Evolutionary conservation across 2,329 filamentous ascomycete species (phyloP), one percentile per base, ranked within the genome.

Genomic region (Fusarium circinatum): DNA sequence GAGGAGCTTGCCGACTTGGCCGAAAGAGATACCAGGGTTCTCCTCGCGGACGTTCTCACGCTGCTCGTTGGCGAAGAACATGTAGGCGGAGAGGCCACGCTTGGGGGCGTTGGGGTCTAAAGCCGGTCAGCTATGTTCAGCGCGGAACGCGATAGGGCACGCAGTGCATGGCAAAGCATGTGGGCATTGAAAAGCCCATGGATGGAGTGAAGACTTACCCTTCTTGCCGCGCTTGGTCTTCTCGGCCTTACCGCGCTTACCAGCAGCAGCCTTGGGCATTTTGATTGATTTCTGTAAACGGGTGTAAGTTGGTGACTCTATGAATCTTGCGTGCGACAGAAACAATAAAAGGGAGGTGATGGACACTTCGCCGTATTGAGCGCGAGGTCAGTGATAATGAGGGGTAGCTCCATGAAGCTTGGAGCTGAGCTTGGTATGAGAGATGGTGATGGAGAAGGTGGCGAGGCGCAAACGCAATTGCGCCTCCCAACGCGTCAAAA

Each of bases 21-120:
- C 96, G 86, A 99, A 99, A 79, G 93, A 93, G 87, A 98, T 98
- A 80, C 95, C 96, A 44, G 96, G 96, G 90, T 98, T 98, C 86
- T 98, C 96, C 84, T 98, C 95, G 80, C 96, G 94, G 79, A 99
- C 96, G 85, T 96, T 97, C 83, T 98, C 96, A 79, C 96, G 95
- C 87, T 98, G 94, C 87, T 98, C 96, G 83, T 98, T 98, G 91
- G 96, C 96, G 84, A 98, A 99, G 93, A 98, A 98, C 96, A 99
- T 99, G 91, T 99, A 99, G 75, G 96, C 96, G 61, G 96, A 98
- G 57, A 99, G 94, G 88, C 96, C 96, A 86, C 96, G 95, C 95
- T 98, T 99, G 84, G 96, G 96, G 70, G 95, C 96, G 86, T 98
- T 98, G 85, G 95, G 95, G 86, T 98, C 95, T 97, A 80, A 80